phyloP scores from a whole-genome alignment of 768 basidiomycete species.

The Amyloporia xantha region DNA sequence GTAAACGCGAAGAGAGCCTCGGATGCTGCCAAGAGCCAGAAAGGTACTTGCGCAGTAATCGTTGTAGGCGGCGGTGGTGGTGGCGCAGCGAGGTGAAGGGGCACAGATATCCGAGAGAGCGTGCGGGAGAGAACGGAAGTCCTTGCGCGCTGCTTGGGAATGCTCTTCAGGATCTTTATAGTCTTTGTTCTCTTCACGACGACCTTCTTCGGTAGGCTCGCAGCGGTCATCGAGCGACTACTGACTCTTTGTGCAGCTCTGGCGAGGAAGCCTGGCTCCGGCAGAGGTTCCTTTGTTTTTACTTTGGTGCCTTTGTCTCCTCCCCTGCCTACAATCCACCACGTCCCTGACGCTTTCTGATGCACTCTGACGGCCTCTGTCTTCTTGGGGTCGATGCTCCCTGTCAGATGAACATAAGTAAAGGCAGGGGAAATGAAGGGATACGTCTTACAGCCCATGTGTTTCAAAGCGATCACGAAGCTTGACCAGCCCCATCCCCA shows the following conservation, averaged over 20 bases:
- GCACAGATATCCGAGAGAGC: background rate
- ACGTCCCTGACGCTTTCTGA: conserved; percentile 20
- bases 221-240: background rate
- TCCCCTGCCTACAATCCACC: conserved; percentile 17
- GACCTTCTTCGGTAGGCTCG: background rate
- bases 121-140: background rate
- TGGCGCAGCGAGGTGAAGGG: conserved; percentile 5
- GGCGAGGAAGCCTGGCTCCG: background rate
- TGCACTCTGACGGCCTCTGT: conserved; percentile 20
- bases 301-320: conserved; percentile 3
- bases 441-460: conserved; percentile 80
- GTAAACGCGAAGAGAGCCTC: conserved; percentile 14
- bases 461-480: conserved; percentile 68
- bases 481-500: conserved; percentile 82
- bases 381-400: conserved; percentile 19
- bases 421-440: too few relatives aligned
- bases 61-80: conserved; percentile 11
- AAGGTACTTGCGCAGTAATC: conserved; percentile 15
- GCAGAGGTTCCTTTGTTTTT: conserved; percentile 6
- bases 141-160: too few relatives aligned
- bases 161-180: background rate
- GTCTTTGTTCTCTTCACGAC: background rate
- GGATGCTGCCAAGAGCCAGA: conserved; percentile 17
- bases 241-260: background rate
- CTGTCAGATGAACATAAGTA: conserved; percentile 6